Evolutionary conservation across 2,329 filamentous ascomycete genomes (phyloP).

Genomic region (Fusarium equiseti): DNA sequence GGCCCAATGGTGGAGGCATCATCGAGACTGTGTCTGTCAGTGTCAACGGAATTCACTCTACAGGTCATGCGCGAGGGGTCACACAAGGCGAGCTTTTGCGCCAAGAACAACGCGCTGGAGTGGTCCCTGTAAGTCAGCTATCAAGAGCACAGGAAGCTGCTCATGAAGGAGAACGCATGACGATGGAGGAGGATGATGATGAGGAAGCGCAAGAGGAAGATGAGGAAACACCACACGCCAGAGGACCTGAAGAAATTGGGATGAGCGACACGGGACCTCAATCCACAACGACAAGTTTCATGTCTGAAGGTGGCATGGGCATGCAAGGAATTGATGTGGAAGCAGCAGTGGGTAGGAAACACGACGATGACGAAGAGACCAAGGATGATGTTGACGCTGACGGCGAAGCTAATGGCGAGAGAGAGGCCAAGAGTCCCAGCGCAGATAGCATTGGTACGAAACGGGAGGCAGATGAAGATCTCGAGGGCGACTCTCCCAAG

Average conservation of each 20-base stretch:
- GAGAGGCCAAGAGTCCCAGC: slow-evolving; percentile 49
- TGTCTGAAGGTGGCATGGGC: slow-evolving; percentile 58
- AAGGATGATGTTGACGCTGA: slow-evolving; percentile 34
- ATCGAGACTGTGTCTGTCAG: slow-evolving; percentile 85
- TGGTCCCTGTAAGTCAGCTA: slow-evolving; percentile 76
- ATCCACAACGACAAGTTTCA: slow-evolving; percentile 56
- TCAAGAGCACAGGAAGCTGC: slow-evolving; percentile 55
- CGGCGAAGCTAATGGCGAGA: slow-evolving; percentile 41
- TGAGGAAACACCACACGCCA: slow-evolving; percentile 79
- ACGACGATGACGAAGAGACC: slow-evolving; percentile 47
- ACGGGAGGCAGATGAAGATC: slow-evolving; percentile 65
- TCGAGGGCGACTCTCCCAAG: slow-evolving; percentile 59
- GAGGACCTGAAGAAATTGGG: slow-evolving; percentile 87
- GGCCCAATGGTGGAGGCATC: slow-evolving; percentile 81
- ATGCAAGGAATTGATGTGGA: slow-evolving; percentile 70
- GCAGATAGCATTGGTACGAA: slow-evolving; percentile 61
- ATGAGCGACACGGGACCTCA: slow-evolving; percentile 88
- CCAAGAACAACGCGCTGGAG: slow-evolving; percentile 86
- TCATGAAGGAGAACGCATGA: slow-evolving; percentile 47
- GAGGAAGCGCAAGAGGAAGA: slow-evolving; percentile 59
- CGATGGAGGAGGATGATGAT: slow-evolving; percentile 46
- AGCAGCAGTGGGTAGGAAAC: slow-evolving; percentile 69
- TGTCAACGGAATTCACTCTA: slow-evolving; percentile 75
- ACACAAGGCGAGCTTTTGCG: slow-evolving; percentile 87
- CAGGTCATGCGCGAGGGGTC: slow-evolving; percentile 66